Conservation (phyloP, 768 basidiomycete species). For the Lanmaoa rubissima region DNA sequence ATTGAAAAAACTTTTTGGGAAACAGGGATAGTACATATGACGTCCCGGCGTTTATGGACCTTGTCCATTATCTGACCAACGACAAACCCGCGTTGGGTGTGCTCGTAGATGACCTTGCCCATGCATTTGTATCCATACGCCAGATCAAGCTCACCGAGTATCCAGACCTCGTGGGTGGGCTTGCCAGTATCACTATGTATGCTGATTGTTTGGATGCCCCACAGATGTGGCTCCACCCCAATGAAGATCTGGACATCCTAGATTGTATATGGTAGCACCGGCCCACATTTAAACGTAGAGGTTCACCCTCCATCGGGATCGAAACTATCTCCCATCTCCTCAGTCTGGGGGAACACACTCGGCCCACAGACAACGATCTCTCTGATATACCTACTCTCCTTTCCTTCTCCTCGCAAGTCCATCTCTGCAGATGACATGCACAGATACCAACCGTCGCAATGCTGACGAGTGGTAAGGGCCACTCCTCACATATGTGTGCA, state of each 20-base stretch:
- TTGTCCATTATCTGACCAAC: constrained; percentile 21
- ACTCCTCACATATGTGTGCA: background rate
- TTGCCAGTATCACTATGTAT: constrained; percentile 38
- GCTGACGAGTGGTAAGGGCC: constrained; percentile 12
- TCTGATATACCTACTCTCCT: background rate
- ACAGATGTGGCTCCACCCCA: constrained; percentile 26
- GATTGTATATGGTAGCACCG: constrained; percentile 11
- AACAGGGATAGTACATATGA: constrained; percentile 12
- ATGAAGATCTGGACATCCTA: constrained; percentile 19
- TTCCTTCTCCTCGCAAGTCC: background rate
- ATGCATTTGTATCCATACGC: constrained; percentile 19
- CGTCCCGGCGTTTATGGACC: constrained; percentile 26
- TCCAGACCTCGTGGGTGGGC: constrained; percentile 34
- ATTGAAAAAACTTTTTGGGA: constrained; percentile 16
- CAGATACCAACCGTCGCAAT: constrained; percentile 15
- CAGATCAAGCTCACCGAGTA: constrained; percentile 26
- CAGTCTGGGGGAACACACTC: constrained; percentile 9
- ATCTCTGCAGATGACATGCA: background rate
- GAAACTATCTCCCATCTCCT: constrained; percentile 24
- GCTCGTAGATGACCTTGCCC: constrained; percentile 23
- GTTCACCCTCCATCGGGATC: constrained; percentile 9
- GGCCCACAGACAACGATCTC: constrained; percentile 5
- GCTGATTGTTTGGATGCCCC: constrained; percentile 33
- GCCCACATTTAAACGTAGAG: background rate
- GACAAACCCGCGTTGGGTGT: constrained; percentile 11